Conservation (phyloP, 129 eudicot species). For the Helichrysum umbraculigerum region DNA sequence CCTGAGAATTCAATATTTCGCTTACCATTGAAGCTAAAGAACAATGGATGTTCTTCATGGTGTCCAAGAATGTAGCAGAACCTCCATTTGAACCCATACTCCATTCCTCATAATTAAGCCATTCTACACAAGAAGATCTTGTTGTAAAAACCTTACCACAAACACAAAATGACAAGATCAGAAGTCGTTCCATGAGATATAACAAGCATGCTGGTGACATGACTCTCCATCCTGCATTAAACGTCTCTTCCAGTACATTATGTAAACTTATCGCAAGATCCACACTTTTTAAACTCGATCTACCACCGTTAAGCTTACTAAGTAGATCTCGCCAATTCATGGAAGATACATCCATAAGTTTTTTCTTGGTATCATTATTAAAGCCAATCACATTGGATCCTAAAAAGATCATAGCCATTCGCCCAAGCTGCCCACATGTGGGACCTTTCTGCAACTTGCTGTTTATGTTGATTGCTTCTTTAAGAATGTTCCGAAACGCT, state of each 20-base stretch:
- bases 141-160: slow-evolving; percentile 40
- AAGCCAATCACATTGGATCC: slow-evolving; percentile 35
- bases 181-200: slow-evolving; percentile 60
- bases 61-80: slow-evolving; percentile 7
- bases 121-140: slow-evolving; percentile 57
- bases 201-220: slow-evolving; percentile 56
- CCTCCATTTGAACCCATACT: slow-evolving; percentile 5
- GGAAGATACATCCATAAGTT: slow-evolving; percentile 13
- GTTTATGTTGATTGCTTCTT: slow-evolving; percentile 40
- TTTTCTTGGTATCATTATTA: slow-evolving; percentile 21
- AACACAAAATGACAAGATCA: slow-evolving; percentile 39
- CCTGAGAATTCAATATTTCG: slow-evolving; percentile 25
- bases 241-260: slow-evolving; percentile 38
- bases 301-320: not conserved
- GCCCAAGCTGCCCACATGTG: slow-evolving; percentile 45
- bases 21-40: slow-evolving; percentile 30
- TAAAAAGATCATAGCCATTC: slow-evolving; percentile 35
- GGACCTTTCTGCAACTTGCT: not conserved
- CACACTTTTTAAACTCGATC: not conserved
- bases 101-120: slow-evolving; percentile 39
- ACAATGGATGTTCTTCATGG: slow-evolving; percentile 19
- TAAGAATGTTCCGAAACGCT: slow-evolving; percentile 33
- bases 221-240: slow-evolving; percentile 16
- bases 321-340: not conserved
- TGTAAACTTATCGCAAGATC: slow-evolving; percentile 28